These are phyloP conservation scores for Cladorrhinum sp. DNA, from an alignment of 2,329 filamentous ascomycete genomes.

Conservation along the genomic window DNA sequence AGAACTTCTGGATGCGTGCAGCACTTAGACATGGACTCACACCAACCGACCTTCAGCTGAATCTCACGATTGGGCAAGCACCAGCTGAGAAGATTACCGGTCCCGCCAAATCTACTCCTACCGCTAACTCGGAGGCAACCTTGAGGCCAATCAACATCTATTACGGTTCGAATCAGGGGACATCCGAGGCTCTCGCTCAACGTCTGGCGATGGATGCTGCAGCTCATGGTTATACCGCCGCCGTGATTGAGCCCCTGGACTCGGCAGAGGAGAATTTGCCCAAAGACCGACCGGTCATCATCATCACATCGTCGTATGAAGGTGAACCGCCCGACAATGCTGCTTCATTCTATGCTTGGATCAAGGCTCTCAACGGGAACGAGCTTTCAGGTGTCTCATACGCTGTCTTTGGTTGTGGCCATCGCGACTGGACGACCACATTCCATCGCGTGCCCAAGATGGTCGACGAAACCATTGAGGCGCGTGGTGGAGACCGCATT, in stretches of 20 bases:
- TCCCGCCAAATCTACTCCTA: not conserved
- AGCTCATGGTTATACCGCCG: conserved; percentile 57
- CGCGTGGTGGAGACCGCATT: conserved; percentile 46
- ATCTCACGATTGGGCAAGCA: conserved; percentile 41
- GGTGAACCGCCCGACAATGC: conserved; percentile 73
- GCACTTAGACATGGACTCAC: conserved; percentile 58
- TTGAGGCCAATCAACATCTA: conserved; percentile 58
- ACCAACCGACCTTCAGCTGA: conserved; percentile 45
- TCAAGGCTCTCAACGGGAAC: conserved; percentile 50
- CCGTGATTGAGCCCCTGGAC: conserved; percentile 56
- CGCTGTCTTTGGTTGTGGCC: conserved; percentile 68
- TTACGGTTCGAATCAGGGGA: conserved; percentile 73
- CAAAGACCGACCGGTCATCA: conserved; percentile 57
- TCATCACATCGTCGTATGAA: conserved; percentile 71
- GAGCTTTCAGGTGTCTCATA: conserved; percentile 58
- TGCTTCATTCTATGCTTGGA: conserved; percentile 63
- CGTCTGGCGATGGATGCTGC: conserved; percentile 58
- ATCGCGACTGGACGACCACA: conserved; percentile 53
- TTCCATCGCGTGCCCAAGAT: conserved; percentile 66
- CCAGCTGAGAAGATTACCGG: not conserved
- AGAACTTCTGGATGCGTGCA: conserved; percentile 61
- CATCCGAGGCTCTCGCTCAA: conserved; percentile 67
- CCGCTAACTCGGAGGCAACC: not conserved
- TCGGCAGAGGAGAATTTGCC: conserved; percentile 58
- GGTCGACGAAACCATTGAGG: conserved; percentile 53